These are phyloP conservation scores for Filobasidium wieringae DNA, from an alignment of 768 basidiomycete genomes.

Conservation along the genomic window DNA sequence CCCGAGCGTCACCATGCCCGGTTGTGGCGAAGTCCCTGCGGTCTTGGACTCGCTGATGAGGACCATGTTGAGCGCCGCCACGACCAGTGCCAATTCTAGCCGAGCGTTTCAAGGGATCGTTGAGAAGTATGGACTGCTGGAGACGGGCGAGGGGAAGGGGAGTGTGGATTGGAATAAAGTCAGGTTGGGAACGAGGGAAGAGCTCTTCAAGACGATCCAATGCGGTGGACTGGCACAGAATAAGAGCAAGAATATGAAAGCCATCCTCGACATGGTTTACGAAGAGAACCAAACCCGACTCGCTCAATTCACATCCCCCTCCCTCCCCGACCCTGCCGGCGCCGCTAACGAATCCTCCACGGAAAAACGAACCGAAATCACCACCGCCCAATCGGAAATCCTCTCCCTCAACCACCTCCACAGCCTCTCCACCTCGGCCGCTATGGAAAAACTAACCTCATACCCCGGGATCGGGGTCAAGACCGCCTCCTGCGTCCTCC, in stretches of 20 bases:
- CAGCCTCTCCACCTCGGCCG: constrained; percentile 22
- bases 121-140: constrained; percentile 20
- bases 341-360: neutral
- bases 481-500: constrained; percentile 29
- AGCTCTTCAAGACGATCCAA: constrained; percentile 28
- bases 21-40: constrained; percentile 31
- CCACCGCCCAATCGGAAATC: neutral
- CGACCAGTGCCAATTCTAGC: constrained; percentile 24
- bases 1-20: constrained; percentile 21
- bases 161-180: constrained; percentile 31
- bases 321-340: neutral
- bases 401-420: constrained; percentile 33
- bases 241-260: constrained; percentile 29
- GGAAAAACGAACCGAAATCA: neutral
- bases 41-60: constrained; percentile 31
- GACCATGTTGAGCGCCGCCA: constrained; percentile 30
- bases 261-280: constrained; percentile 22
- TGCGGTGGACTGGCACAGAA: constrained; percentile 29
- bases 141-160: constrained; percentile 12
- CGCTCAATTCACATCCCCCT: neutral
- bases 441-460: constrained; percentile 22
- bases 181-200: constrained; percentile 19
- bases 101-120: constrained; percentile 28
- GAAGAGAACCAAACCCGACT: constrained; percentile 16
- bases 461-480: constrained; percentile 33